phyloP scores from a whole-genome alignment of 176 grass and related monocot species.

The Aegilops umbellulata region DNA sequence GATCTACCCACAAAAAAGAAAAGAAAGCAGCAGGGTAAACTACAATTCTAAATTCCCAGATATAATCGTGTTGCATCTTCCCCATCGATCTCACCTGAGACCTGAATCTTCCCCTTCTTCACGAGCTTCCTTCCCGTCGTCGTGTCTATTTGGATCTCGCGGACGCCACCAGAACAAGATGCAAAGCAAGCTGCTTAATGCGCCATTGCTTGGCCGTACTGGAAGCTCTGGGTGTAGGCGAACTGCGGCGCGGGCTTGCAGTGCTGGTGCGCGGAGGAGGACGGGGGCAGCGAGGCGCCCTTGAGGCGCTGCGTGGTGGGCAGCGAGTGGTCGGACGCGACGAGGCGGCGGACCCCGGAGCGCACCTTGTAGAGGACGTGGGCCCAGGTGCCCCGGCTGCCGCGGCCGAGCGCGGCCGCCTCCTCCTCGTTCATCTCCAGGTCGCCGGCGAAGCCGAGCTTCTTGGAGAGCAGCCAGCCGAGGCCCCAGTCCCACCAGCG shows the following conservation, averaged over 20 bases:
- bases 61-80: slow-evolving; percentile 13
- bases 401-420: slow-evolving; percentile 59
- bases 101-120: slow-evolving; percentile 1
- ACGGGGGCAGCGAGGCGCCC: slow-evolving; percentile 40
- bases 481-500: slow-evolving; percentile 78
- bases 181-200: not conserved
- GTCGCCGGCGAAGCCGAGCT: slow-evolving; percentile 63
- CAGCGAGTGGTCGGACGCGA: slow-evolving; percentile 40
- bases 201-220: slow-evolving; percentile 31
- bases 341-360: slow-evolving; percentile 58
- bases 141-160: not conserved
- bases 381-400: slow-evolving; percentile 58
- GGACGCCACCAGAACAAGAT: not conserved
- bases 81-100: not conserved
- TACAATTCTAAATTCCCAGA: slow-evolving; percentile 21
- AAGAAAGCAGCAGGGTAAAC: not conserved
- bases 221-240: slow-evolving; percentile 63
- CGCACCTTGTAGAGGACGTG: slow-evolving; percentile 82
- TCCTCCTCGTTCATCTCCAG: slow-evolving; percentile 99
- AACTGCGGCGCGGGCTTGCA: slow-evolving; percentile 48
- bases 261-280: slow-evolving; percentile 28
- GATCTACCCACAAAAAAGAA: slow-evolving; percentile 26
- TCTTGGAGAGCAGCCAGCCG: slow-evolving; percentile 75
- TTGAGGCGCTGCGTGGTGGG: slow-evolving; percentile 51
- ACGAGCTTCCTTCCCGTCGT: not conserved